Conservation (phyloP, 352 stramenopile species). For the Phytophthora hybrid region DNA sequence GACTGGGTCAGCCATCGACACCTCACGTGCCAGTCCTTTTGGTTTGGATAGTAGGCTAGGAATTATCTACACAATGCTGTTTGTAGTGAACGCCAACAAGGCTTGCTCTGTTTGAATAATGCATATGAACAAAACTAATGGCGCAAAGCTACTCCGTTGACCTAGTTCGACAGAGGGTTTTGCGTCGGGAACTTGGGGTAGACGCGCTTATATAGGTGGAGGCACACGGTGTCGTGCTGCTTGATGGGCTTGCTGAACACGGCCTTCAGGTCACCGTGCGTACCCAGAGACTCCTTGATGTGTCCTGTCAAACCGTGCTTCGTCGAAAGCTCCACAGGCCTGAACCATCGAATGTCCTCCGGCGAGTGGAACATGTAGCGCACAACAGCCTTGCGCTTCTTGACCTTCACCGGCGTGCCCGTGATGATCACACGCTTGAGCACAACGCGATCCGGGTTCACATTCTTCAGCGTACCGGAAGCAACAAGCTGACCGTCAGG, state of each 20-base stretch:
- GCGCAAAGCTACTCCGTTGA: conserved; percentile 16
- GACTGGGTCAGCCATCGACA: background rate
- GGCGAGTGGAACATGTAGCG: conserved; percentile 99
- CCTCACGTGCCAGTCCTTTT: conserved; percentile 11
- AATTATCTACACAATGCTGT: conserved; percentile 36
- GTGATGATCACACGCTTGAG: conserved; percentile 98
- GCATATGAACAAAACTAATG: conserved; percentile 37
- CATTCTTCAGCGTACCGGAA: conserved; percentile 94
- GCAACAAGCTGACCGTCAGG: conserved; percentile 88
- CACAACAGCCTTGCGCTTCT: conserved; percentile 98
- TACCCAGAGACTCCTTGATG: conserved; percentile 98
- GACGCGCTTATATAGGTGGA: conserved; percentile 99
- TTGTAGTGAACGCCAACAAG: conserved; percentile 18
- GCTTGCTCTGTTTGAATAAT: conserved; percentile 26
- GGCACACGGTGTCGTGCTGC: conserved; percentile 99
- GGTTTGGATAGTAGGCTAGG: conserved; percentile 29
- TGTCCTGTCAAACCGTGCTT: conserved; percentile 98
- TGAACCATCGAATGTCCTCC: conserved; percentile 99
- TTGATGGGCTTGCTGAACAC: conserved; percentile 99
- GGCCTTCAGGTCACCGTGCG: conserved; percentile 99
- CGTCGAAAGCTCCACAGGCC: conserved; percentile 96
- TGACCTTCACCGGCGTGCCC: conserved; percentile 98
- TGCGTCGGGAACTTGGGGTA: conserved; percentile 96
- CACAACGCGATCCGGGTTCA: conserved; percentile 98
- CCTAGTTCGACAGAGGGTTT: conserved; percentile 44